Conservation (phyloP, 106 monocot species). For the Apostasia shenzhenica region DNA sequence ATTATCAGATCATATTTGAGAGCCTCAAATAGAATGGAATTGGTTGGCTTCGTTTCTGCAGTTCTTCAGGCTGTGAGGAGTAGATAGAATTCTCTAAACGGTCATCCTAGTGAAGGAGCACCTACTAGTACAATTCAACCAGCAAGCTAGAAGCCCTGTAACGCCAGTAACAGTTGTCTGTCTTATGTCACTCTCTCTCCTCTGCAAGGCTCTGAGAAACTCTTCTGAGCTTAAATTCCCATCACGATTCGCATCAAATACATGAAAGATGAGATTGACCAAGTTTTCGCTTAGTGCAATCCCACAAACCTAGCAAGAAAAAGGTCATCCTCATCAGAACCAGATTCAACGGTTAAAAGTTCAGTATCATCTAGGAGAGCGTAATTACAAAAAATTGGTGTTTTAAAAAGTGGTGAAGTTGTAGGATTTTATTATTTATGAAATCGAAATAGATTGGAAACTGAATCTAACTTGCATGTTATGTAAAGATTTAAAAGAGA, state of each 20-base stretch:
- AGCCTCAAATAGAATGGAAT: too few species aligned
- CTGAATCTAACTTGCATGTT: too few species aligned
- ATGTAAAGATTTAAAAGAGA: too few species aligned
- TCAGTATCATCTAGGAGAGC: too few species aligned
- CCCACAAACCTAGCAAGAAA: constrained; percentile 61
- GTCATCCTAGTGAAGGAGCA: constrained; percentile 10
- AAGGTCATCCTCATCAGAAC: neutral
- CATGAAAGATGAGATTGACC: constrained; percentile 66
- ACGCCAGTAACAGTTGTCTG: constrained; percentile 38
- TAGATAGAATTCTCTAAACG: neutral
- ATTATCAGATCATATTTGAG: too few species aligned
- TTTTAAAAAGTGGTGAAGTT: too few species aligned
- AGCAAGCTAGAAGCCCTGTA: constrained; percentile 36
- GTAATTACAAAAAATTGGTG: too few species aligned
- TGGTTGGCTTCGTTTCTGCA: too few species aligned
- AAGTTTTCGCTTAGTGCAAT: constrained; percentile 47
- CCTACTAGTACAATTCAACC: constrained; percentile 36
- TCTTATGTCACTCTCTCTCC: constrained; percentile 49
- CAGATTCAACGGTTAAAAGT: too few species aligned
- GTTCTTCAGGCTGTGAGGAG: neutral
- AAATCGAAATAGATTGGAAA: too few species aligned
- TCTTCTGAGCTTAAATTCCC: constrained; percentile 64
- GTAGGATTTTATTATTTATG: too few species aligned
- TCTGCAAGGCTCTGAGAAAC: constrained; percentile 57
- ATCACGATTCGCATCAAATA: constrained; percentile 71